phyloP scores from a whole-genome alignment of 2,329 filamentous ascomycete species.

The Teratosphaeria gauchensis region DNA sequence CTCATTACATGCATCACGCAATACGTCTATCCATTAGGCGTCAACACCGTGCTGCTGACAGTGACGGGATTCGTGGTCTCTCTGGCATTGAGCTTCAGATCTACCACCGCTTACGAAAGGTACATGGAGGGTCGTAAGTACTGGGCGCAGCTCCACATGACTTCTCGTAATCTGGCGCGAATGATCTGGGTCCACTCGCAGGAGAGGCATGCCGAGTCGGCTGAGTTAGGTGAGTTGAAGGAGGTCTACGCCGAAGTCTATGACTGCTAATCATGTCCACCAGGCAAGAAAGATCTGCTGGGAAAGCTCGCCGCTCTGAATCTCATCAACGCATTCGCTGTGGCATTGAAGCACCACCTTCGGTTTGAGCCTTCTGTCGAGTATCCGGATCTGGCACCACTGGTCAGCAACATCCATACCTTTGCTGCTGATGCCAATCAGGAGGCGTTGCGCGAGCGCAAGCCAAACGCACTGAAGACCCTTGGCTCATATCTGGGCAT shows the following conservation, averaged over 20 bases:
- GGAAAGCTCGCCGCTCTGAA: conserved; percentile 67
- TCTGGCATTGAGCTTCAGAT: conserved; percentile 68
- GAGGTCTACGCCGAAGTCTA: neutral
- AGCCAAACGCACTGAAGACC: conserved; percentile 18
- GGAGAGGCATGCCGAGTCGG: conserved; percentile 46
- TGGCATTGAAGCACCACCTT: conserved; percentile 70
- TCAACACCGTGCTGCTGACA: conserved; percentile 61
- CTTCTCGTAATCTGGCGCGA: conserved; percentile 51
- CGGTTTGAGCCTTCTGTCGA: conserved; percentile 74
- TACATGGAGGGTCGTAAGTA: conserved; percentile 49
- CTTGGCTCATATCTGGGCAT: conserved; percentile 64
- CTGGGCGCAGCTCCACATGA: conserved; percentile 50
- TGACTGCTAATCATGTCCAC: neutral
- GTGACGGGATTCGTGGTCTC: conserved; percentile 74
- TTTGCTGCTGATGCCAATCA: conserved; percentile 55
- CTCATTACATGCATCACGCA: conserved; percentile 50
- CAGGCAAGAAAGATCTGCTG: conserved; percentile 54
- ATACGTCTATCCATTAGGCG: conserved; percentile 36
- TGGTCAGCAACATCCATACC: conserved; percentile 64
- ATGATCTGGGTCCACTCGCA: conserved; percentile 71
- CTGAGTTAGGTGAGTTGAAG: conserved; percentile 25
- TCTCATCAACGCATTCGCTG: conserved; percentile 66
- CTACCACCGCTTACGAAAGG: conserved; percentile 67
- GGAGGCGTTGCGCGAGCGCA: conserved; percentile 29
- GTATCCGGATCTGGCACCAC: conserved; percentile 62